A percentile compares a stretch with the other conserved stretches of the same genome.
phyloP scores from a whole-genome alignment of 2,329 filamentous ascomycete species.

The Pseudocercospora fuligena region DNA sequence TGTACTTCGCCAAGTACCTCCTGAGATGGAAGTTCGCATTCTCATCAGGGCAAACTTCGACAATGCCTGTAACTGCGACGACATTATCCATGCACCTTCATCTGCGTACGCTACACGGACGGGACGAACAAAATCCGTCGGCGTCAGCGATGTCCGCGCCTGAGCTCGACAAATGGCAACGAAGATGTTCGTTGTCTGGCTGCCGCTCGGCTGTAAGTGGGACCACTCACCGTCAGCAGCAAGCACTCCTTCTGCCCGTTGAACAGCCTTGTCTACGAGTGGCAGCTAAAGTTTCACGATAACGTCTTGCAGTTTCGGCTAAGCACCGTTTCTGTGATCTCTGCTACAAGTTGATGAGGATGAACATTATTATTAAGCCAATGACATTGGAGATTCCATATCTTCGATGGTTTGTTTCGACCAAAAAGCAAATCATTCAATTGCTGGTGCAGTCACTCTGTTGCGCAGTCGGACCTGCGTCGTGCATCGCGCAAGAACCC shows the following conservation, averaged over 20 bases:
- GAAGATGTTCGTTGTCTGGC: background rate
- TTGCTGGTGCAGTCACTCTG: slow-evolving; percentile 8
- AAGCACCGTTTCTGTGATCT: background rate
- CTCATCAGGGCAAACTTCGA: background rate
- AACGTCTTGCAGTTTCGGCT: background rate
- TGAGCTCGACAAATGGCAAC: background rate
- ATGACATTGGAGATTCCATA: background rate
- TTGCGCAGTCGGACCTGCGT: slow-evolving; percentile 15
- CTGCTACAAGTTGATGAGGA: background rate
- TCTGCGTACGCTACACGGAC: background rate
- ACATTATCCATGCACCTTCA: background rate
- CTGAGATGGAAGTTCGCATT: background rate
- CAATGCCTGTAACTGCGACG: background rate
- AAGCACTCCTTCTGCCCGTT: background rate
- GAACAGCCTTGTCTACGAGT: background rate
- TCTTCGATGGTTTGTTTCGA: background rate
- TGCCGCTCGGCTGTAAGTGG: background rate
- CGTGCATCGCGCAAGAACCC: slow-evolving; percentile 2
- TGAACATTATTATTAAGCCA: too few relatives aligned
- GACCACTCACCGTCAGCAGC: slow-evolving; percentile 1
- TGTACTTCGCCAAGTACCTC: background rate
- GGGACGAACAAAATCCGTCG: background rate
- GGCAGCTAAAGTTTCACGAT: background rate
- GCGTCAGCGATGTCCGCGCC: background rate
- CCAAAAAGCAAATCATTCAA: background rate